Evolutionary conservation across 768 basidiomycete genomes (phyloP), one percentile per base, ranked within the genome.

Genomic region (Tylopilus cervinicoccineus): DNA sequence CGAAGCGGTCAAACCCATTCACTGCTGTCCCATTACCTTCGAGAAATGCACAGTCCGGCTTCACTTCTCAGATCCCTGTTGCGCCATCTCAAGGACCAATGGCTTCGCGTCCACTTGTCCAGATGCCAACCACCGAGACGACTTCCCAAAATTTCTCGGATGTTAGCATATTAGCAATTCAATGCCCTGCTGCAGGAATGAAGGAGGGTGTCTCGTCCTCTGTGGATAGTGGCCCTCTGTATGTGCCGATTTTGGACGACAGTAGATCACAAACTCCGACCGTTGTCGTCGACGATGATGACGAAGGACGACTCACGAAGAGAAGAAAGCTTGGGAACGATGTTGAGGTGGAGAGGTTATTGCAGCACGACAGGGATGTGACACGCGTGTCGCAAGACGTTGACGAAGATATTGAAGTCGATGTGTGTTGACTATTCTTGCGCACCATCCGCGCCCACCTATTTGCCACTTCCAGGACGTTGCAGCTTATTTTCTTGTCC

Each of bases 251-350:
- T 55, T 49, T 20, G 33, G 55, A 31, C 45, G 33, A 29, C 14
- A 39, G 23, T 41, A 63, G 59, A 32, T 70, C 54, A 49, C 73
- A 16, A 72, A 73, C 16, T 75, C 78, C 83, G n/a, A 76, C 82
- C 28, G 70, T 86, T 38, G 71, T 83, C 27, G 84, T 69, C 31
- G 71, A 86, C n/a, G 83, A 76, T 22, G 52, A 56, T 28, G 75
- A 77, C 32, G 74, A 79, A 38, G 75, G 72, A 29, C 81, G 83
- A 37, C 74, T 68, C 24, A 61, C 69, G 44, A 88, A 86, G 68
- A 77, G 77, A 54, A 74, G 84, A 58, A 64, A 64, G 46, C 52
- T 74, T 32, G 65, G 55, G 22, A 54, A 46, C 26, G 37, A 49
- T 19, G 36, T 13, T 32, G 47, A 44, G 17, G 19, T 32, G 19